Conservation (phyloP, 306 rosid genomes). For the Fragaria vesca region DNA sequence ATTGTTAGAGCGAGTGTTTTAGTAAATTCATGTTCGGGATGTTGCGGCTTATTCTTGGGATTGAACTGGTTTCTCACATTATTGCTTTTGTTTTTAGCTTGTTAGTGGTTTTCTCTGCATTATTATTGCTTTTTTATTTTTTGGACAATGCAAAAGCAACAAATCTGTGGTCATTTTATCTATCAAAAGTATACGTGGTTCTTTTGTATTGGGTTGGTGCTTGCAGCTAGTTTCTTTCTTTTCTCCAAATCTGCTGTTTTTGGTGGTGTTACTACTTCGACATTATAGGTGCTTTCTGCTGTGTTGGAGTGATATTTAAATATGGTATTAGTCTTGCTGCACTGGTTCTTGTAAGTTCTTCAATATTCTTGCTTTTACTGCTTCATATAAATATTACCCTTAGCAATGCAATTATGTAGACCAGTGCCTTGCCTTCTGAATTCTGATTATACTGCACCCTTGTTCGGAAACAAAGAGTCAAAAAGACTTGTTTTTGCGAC, state of each 20-base stretch:
- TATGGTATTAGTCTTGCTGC: neutral
- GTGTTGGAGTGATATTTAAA: neutral
- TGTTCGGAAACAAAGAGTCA: neutral
- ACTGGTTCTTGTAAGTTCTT: neutral
- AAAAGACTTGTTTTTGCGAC: neutral
- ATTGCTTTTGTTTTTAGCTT: neutral
- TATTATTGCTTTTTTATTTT: neutral
- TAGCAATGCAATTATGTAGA: neutral
- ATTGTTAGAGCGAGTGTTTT: neutral
- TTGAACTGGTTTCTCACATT: neutral
- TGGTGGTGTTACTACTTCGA: neutral
- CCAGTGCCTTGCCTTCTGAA: neutral
- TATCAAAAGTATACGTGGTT: neutral
- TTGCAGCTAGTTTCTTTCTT: neutral
- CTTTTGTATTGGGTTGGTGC: neutral
- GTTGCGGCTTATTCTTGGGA: neutral
- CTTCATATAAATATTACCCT: neutral
- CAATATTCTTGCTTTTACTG: neutral
- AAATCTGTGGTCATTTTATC: neutral
- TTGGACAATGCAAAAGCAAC: neutral
- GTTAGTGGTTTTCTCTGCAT: neutral
- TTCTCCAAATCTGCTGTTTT: neutral
- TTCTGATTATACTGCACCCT: neutral
- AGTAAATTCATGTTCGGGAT: neutral
- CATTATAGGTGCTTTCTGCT: neutral